These are phyloP conservation scores for Arabidopsis arenosa DNA, from an alignment of 345 rosid species.

Conservation along the genomic window DNA sequence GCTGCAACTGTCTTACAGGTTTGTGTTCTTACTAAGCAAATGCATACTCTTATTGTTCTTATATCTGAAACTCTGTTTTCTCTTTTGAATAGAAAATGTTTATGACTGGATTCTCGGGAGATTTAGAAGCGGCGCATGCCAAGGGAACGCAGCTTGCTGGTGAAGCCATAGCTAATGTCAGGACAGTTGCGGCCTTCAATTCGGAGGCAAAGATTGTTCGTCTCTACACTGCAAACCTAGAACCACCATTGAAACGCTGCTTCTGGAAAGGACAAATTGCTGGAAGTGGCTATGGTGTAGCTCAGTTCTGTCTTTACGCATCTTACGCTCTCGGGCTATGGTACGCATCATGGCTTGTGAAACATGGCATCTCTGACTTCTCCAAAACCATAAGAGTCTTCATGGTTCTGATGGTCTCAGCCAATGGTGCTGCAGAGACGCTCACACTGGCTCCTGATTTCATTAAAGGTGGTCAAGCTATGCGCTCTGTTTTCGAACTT, in stretches of 20 bases:
- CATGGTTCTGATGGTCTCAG: constrained; percentile 99
- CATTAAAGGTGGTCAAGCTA: constrained; percentile 96
- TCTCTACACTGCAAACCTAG: constrained; percentile 79
- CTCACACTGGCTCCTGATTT: constrained; percentile 95
- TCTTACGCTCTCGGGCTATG: constrained; percentile 99
- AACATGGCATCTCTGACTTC: constrained; percentile 97
- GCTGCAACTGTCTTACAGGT: constrained; percentile 99
- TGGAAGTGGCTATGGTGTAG: constrained; percentile 94
- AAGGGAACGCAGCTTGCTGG: constrained; percentile 97
- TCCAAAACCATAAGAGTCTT: constrained; percentile 95
- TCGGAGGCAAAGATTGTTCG: constrained; percentile 87
- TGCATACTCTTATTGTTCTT: not conserved
- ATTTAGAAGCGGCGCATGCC: constrained; percentile 90
- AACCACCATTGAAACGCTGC: constrained; percentile 79
- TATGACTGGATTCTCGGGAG: constrained; percentile 97
- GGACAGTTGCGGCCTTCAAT: constrained; percentile 97
- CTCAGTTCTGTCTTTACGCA: constrained; percentile 91
- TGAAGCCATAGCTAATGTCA: constrained; percentile 93
- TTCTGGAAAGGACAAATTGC: constrained; percentile 99
- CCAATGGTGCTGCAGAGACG: constrained; percentile 98
- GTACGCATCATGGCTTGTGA: constrained; percentile 99
- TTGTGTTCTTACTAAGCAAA: constrained; percentile 22
- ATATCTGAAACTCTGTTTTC: not conserved
- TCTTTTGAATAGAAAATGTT: constrained; percentile 85
- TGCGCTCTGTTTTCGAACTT: constrained; percentile 89